Conservation (phyloP, 352 stramenopile genomes). For the Pelagophyceae sp. region DNA sequence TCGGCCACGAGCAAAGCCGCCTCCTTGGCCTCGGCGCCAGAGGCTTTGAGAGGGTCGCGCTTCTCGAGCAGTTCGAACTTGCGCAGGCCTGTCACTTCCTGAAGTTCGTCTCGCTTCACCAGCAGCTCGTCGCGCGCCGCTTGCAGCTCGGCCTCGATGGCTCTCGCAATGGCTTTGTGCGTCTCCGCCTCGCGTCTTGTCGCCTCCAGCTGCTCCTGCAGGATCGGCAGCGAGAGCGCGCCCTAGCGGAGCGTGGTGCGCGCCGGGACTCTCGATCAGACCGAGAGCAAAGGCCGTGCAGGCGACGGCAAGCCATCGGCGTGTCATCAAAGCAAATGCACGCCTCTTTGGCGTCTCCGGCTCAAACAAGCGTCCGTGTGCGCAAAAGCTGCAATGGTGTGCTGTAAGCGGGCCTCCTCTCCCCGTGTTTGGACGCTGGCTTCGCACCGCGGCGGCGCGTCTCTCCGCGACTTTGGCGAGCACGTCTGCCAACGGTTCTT, state of each 20-base stretch:
- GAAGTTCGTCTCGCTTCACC: not conserved
- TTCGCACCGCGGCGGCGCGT: not conserved
- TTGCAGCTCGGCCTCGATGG: not conserved
- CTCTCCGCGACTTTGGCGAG: not conserved
- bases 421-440: too few relatives aligned
- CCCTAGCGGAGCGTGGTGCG: too few relatives aligned
- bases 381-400: too few relatives aligned
- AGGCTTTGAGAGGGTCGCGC: not conserved
- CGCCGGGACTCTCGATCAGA: too few relatives aligned
- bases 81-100: not conserved
- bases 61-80: not conserved
- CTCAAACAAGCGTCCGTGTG: too few relatives aligned
- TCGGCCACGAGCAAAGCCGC: not conserved
- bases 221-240: too few relatives aligned
- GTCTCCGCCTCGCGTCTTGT: not conserved
- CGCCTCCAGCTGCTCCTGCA: not conserved
- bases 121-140: not conserved
- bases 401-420: too few relatives aligned
- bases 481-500: not conserved
- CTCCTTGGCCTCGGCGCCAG: not conserved
- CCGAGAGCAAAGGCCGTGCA: too few relatives aligned
- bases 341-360: too few relatives aligned
- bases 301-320: too few relatives aligned
- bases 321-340: too few relatives aligned
- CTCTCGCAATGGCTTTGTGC: not conserved